Percentiles rank a stretch among this genome's conserved stretches.
Evolutionary conservation across 2,329 filamentous ascomycete species (phyloP).

Genomic region (Trichoderma hamatum): DNA sequence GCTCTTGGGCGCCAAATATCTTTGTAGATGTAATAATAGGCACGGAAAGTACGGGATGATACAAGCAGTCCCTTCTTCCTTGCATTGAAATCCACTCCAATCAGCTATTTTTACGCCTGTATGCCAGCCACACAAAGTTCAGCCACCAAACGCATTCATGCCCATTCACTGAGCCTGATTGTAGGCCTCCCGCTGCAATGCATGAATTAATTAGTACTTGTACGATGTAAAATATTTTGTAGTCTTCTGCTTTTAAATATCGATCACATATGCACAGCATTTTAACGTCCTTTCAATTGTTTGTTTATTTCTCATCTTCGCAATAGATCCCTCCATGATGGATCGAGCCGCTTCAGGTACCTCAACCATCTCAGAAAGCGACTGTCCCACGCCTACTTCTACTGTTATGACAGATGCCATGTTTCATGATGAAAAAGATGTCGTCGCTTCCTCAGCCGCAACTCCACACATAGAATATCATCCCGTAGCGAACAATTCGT

Average conservation of each 20-base stretch:
- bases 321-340: not conserved
- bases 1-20: not conserved
- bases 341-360: not conserved
- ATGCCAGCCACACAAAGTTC: not conserved
- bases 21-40: not conserved
- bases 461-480: not conserved
- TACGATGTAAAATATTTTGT: not conserved
- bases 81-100: not conserved
- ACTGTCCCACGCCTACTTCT: not conserved
- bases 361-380: not conserved
- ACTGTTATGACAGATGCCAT: not conserved
- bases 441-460: not conserved
- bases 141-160: not conserved
- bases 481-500: not conserved
- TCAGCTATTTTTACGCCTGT: not conserved
- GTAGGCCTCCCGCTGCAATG: conserved; percentile 6
- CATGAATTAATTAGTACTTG: not conserved
- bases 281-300: not conserved
- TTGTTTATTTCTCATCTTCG: not conserved
- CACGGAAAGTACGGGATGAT: not conserved
- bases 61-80: not conserved
- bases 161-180: not conserved
- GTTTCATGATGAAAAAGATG: not conserved
- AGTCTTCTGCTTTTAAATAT: not conserved
- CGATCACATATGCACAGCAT: too few relatives aligned